Evolutionary conservation across 2,329 filamentous ascomycete species (phyloP), one percentile per base, ranked within the genome.

Genomic region (Colletotrichum eremochloae): DNA sequence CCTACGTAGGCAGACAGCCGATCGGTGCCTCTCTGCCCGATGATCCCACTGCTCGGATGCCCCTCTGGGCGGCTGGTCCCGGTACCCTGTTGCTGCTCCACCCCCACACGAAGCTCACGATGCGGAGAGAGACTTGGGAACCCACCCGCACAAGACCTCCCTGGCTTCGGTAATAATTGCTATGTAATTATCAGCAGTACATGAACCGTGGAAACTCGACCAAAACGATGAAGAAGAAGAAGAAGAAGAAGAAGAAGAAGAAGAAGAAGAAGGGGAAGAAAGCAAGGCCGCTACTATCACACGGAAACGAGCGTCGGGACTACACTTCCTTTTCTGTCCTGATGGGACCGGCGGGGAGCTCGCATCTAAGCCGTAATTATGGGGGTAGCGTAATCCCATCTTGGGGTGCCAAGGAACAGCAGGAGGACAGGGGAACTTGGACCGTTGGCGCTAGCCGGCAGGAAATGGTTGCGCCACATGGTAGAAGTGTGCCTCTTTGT

Each of bases 301-400:
- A 29, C 42, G 57, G 42, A 53, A 18, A 24, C 7, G 52, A 48
- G 33, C 50, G 33, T 31, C 57, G 53, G 67, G 67, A 55, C 40
- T 20, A 31, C 63, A 55, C 36, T 57, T 15, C 63, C 36, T 63
- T 71, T 68, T 68, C 52, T 53, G 57, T 48, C 48, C 38, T 63
- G 18, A 31, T 31, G 24, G 33, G 31, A 61, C 36, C 44, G 55
- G 63, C 9, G 42, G 42, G 6, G 44, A 46, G 20, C 63, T 58
- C 15, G 12, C 36, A 58, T 56, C 68, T 68, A 57, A 68, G 64
- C 57, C 57, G 68, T 44, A 52, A 63, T 46, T 46, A 58, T 58
- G 68, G 58, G 44, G 44, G 52, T 46, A 36, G 64, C 36, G 50
- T 24, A 12, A 11, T 24, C 33, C 33, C 14, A 12, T 48, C 15